Evolutionary conservation across 2,329 filamentous ascomycete genomes (phyloP).

Genomic region (Ophiocordyceps sinensis): DNA sequence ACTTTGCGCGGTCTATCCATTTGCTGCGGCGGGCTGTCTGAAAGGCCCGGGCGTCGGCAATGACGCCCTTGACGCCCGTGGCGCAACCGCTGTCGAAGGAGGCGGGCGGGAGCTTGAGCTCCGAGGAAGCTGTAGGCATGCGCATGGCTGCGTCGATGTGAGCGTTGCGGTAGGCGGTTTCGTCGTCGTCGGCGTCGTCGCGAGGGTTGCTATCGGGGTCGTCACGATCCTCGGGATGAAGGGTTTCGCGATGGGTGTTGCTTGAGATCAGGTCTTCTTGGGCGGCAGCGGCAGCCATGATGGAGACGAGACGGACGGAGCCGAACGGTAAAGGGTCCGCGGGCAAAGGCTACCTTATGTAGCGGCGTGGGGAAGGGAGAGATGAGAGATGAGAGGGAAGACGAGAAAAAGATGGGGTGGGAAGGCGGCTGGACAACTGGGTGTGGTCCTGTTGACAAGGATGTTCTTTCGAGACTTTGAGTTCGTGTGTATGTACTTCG

Average conservation of each 20-base stretch:
- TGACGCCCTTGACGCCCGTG: constrained; percentile 77
- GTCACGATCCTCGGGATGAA: constrained; percentile 47
- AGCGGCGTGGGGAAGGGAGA: neutral
- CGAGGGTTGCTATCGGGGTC: constrained; percentile 31
- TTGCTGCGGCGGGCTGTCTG: constrained; percentile 48
- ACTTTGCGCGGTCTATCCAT: constrained; percentile 36
- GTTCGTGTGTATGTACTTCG: too few species aligned
- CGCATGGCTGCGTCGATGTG: constrained; percentile 52
- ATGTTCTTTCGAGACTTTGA: neutral
- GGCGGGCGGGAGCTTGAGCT: constrained; percentile 45
- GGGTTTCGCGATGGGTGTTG: constrained; percentile 28
- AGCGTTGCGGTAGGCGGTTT: constrained; percentile 35
- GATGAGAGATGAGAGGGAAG: neutral
- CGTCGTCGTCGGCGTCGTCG: constrained; percentile 42
- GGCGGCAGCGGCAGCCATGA: constrained; percentile 46
- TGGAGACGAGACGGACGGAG: constrained; percentile 10
- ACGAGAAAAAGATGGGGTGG: neutral
- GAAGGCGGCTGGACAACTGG: neutral
- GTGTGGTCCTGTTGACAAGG: neutral
- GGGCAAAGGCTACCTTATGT: constrained; percentile 1
- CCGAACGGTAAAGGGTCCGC: neutral
- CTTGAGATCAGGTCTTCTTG: constrained; percentile 50
- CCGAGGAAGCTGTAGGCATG: constrained; percentile 37
- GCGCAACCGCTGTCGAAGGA: constrained; percentile 54
- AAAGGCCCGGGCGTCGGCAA: constrained; percentile 68